These are phyloP conservation scores for Entomortierella lignicola DNA, from an alignment of 192 early-diverging fungal genomes.

Conservation along the genomic window DNA sequence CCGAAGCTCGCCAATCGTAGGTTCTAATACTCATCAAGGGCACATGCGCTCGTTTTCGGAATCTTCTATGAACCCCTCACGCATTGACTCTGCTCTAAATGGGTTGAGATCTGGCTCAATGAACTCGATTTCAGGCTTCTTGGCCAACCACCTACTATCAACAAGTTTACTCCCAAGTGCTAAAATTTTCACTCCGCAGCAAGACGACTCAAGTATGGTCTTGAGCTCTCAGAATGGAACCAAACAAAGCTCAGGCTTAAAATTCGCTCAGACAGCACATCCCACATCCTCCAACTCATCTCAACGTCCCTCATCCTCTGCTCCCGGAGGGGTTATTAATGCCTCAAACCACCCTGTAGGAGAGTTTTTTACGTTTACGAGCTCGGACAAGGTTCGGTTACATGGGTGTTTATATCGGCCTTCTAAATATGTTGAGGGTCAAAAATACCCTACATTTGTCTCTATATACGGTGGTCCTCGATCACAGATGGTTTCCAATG, in stretches of 20 bases:
- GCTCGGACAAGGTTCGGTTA: slow-evolving; percentile 59
- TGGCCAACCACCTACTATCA: slow-evolving; percentile 33
- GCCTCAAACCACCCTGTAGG: slow-evolving; percentile 50
- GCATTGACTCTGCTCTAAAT: slow-evolving; percentile 15
- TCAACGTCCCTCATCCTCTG: neutral
- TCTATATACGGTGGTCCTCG: slow-evolving; percentile 81
- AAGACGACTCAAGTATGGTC: slow-evolving; percentile 24
- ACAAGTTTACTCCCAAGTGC: slow-evolving; percentile 12
- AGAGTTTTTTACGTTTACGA: slow-evolving; percentile 65
- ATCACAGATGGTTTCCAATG: slow-evolving; percentile 79
- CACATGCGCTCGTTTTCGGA: slow-evolving; percentile 38
- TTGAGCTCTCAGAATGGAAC: slow-evolving; percentile 7
- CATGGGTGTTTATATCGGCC: slow-evolving; percentile 73
- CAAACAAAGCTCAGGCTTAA: slow-evolving; percentile 12
- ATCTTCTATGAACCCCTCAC: slow-evolving; percentile 14
- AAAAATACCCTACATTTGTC: slow-evolving; percentile 71
- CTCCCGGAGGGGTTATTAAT: slow-evolving; percentile 13
- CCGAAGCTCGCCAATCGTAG: slow-evolving; percentile 20
- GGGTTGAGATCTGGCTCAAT: slow-evolving; percentile 34
- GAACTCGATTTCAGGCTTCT: slow-evolving; percentile 48
- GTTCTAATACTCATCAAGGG: neutral
- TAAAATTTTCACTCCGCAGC: slow-evolving; percentile 6
- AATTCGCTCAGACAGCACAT: slow-evolving; percentile 6
- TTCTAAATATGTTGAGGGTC: slow-evolving; percentile 52
- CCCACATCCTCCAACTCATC: neutral